Evolutionary conservation across 257 asterid species (phyloP), one percentile per base, ranked within the genome.

Genomic region (Fraxinus cuspidata): DNA sequence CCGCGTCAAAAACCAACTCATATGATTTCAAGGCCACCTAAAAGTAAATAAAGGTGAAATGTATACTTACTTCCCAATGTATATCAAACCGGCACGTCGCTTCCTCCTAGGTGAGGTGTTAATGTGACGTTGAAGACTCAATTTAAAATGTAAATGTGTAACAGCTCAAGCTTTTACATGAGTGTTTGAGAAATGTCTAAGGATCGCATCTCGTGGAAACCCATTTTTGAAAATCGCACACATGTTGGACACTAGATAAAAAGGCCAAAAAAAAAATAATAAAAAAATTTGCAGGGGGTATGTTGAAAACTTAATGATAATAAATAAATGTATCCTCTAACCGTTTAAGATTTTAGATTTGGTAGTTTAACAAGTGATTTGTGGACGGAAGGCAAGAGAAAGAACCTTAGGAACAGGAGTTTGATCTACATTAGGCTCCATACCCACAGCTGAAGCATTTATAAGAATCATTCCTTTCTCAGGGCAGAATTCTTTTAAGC

Each of bases 401-500:
- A 27, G 56, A 79, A 90, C 92, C 92, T 89, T 90, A 79, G 86
- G 77, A 37, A 89, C 80, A 2, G 96, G 94, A 81, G 93, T 87
- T 80, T 87, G 84, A 42, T 90, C 73, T 13, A 25, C 51, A 67
- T 85, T 85, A 63, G 96, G 92, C 77, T 83, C 92, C 96, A 89
- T 90, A 13, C 96, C 93, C 9, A 87, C 84, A 10, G 92, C 89
- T 51, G 94, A 91, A 72, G 94, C 89, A 83, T 91, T 91, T 35
- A 91, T 91, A 68, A 91, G 91, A 77, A 91, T 91, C 94, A 87
- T 91, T 74, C 92, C 92, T 51, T 78, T 80, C 83, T 91, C 96
- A 0, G 90, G 87, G 23, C 72, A 75, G 72, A 82, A 90, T 3
- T 79, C 77, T 44, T 82, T 72, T 53, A 90, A 76, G 72, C 77